phyloP scores from a whole-genome alignment of 345 rosid genomes.

The Melaleuca quinquenervia region DNA sequence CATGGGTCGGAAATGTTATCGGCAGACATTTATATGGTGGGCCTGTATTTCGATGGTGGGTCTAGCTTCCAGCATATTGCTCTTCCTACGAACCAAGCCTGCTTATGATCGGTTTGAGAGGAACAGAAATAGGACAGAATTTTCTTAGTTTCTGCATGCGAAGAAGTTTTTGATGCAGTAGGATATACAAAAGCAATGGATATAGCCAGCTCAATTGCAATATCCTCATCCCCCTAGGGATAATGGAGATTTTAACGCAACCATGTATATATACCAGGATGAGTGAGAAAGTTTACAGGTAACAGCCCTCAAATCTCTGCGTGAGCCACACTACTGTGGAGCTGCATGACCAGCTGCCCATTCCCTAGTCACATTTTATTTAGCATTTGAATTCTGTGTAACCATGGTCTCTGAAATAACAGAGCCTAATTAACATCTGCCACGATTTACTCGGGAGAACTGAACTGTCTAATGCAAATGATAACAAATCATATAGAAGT shows the following conservation, averaged over 20 bases:
- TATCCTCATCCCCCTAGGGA: not conserved
- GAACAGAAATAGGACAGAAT: slow-evolving; percentile 10
- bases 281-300: not conserved
- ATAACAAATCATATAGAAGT: not conserved
- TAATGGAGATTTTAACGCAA: not conserved
- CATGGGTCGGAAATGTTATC: slow-evolving; percentile 52
- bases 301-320: not conserved
- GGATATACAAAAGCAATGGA: not conserved
- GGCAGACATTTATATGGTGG: slow-evolving; percentile 38
- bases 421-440: not conserved
- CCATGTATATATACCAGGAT: not conserved
- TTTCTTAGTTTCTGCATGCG: slow-evolving; percentile 2
- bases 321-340: not conserved
- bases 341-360: not conserved
- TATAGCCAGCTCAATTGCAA: not conserved
- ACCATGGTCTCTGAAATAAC: not conserved
- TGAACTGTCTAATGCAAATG: not conserved
- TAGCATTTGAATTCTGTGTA: not conserved
- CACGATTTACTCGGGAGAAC: not conserved
- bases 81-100: slow-evolving; percentile 40
- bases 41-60: slow-evolving; percentile 39
- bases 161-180: not conserved
- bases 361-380: not conserved
- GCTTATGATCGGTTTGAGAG: slow-evolving; percentile 36
- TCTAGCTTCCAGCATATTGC: slow-evolving; percentile 24